These are phyloP conservation scores for Cyclotella kingstonii DNA, from an alignment of 108 stramenopile genomes.

Conservation along the genomic window DNA sequence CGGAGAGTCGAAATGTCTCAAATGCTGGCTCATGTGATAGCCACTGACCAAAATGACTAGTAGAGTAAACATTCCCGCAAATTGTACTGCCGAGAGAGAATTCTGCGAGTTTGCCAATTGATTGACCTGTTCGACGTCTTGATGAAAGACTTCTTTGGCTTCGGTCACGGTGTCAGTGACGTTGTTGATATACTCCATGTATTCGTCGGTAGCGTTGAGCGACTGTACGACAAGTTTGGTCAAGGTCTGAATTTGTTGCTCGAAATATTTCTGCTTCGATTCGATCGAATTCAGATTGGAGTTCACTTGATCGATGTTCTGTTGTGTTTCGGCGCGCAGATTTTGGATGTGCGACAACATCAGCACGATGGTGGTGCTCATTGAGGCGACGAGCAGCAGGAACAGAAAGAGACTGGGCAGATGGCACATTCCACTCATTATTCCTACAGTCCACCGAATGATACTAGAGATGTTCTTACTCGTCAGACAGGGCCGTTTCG, in stretches of 20 bases:
- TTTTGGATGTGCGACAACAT: slow-evolving; percentile 29
- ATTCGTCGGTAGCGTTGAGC: slow-evolving; percentile 37
- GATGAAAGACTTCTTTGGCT: slow-evolving; percentile 18
- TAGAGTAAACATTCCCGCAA: slow-evolving; percentile 80
- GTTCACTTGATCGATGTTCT: slow-evolving; percentile 16
- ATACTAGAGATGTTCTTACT: too few species aligned
- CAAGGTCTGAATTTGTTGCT: slow-evolving; percentile 17
- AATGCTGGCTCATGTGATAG: slow-evolving; percentile 79
- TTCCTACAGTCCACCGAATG: too few species aligned
- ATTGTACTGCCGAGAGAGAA: slow-evolving; percentile 55
- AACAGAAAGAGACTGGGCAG: slow-evolving; percentile 29
- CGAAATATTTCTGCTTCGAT: slow-evolving; percentile 23
- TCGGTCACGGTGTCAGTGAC: slow-evolving; percentile 27
- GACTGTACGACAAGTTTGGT: slow-evolving; percentile 20
- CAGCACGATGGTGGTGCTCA: slow-evolving; percentile 25
- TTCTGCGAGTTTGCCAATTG: slow-evolving; percentile 41
- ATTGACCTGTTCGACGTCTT: slow-evolving; percentile 27
- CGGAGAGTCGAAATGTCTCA: slow-evolving; percentile 75
- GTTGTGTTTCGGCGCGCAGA: slow-evolving; percentile 13
- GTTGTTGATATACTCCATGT: slow-evolving; percentile 40
- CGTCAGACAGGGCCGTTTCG: too few species aligned
- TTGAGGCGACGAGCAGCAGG: slow-evolving; percentile 19
- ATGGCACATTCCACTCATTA: background rate
- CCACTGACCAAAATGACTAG: slow-evolving; percentile 72
- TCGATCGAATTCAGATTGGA: slow-evolving; percentile 6